Percentiles rank a stretch among this genome's conserved stretches.
These are phyloP conservation scores for Malus asiatica DNA, from an alignment of 306 rosid genomes.

Conservation along the genomic window DNA sequence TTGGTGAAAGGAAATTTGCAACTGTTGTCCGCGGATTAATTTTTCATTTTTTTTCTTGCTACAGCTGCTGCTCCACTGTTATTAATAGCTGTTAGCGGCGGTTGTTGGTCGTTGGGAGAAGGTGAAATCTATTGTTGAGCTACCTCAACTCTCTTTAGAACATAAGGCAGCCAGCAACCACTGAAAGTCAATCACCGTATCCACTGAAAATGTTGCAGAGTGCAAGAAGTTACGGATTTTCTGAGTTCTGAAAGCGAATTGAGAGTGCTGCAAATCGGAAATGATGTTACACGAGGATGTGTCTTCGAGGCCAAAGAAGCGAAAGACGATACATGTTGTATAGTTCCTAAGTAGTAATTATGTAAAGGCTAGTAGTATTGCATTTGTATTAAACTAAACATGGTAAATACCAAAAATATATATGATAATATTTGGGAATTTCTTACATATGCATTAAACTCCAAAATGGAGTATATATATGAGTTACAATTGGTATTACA, in stretches of 20 bases:
- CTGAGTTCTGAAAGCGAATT: background rate
- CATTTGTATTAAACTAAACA: background rate
- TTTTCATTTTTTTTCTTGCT: too few species aligned
- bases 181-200: conserved; percentile 9
- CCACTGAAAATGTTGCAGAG: conserved; percentile 23
- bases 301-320: too few species aligned
- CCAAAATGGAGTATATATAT: too few species aligned
- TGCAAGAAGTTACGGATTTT: conserved; percentile 5
- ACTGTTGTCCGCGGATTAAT: conserved; percentile 66
- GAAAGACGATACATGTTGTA: background rate
- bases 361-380: conserved; percentile 4
- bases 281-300: background rate
- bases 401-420: too few species aligned
- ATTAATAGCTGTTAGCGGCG: too few species aligned
- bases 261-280: background rate
- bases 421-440: too few species aligned
- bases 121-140: background rate
- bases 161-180: background rate
- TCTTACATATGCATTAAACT: too few species aligned
- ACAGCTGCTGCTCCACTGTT: too few species aligned
- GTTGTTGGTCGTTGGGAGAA: too few species aligned
- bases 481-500: too few species aligned
- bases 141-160: conserved; percentile 19
- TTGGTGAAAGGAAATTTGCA: conserved; percentile 98
- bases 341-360: conserved; percentile 16